These are phyloP conservation scores for Collybia nuda DNA, from an alignment of 768 basidiomycete species.

Conservation along the genomic window DNA sequence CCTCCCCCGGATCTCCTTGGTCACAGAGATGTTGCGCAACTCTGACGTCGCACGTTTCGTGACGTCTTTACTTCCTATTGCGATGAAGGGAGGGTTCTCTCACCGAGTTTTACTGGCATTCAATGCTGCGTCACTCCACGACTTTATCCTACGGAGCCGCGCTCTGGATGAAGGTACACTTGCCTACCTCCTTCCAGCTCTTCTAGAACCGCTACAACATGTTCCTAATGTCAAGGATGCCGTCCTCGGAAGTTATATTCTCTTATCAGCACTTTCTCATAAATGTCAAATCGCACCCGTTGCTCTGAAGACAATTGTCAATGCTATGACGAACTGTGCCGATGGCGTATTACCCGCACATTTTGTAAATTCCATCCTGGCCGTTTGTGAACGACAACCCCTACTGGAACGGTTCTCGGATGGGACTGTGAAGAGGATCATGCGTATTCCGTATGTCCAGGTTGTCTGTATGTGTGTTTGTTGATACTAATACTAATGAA, in stretches of 20 bases:
- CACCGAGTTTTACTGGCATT: conserved; percentile 81
- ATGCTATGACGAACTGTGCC: conserved; percentile 51
- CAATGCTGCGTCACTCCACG: conserved; percentile 76
- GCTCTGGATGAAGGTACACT: conserved; percentile 63
- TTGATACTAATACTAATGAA: not conserved
- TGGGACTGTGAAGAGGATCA: conserved; percentile 37
- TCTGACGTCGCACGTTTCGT: conserved; percentile 74
- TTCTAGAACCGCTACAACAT: conserved; percentile 56
- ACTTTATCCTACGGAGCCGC: conserved; percentile 66
- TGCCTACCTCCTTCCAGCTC: conserved; percentile 63
- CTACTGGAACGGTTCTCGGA: conserved; percentile 47
- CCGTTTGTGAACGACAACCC: conserved; percentile 65
- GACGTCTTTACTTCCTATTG: conserved; percentile 58
- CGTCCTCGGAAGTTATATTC: conserved; percentile 68
- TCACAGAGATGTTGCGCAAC: conserved; percentile 75
- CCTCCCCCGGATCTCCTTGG: conserved; percentile 69
- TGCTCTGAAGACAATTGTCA: conserved; percentile 61
- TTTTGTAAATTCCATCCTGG: conserved; percentile 62
- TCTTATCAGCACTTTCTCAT: conserved; percentile 69
- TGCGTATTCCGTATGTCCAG: conserved; percentile 48
- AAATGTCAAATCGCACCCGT: conserved; percentile 57
- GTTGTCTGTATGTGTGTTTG: not conserved
- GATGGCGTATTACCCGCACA: conserved; percentile 50
- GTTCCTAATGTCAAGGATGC: conserved; percentile 46
- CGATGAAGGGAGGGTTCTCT: conserved; percentile 46